Evolutionary conservation across 2,329 filamentous ascomycete species (phyloP).

Genomic region (Fusarium solani-melongenae): DNA sequence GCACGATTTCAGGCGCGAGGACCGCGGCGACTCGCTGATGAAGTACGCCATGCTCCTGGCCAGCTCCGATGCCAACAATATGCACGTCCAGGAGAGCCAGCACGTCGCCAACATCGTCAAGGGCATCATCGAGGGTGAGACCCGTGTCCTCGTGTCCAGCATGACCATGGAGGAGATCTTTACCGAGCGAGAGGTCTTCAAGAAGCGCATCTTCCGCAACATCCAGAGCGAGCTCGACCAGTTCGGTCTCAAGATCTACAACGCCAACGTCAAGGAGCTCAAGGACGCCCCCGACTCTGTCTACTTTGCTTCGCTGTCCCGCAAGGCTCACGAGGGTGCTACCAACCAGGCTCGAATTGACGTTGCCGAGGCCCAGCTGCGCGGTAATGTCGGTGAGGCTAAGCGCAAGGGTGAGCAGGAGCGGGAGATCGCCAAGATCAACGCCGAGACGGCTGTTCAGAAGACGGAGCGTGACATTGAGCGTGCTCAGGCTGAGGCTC

Average conservation of each 20-base stretch:
- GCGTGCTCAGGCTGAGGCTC: slow-evolving; percentile 81
- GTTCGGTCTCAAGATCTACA: slow-evolving; percentile 80
- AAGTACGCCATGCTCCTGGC: slow-evolving; percentile 87
- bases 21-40: slow-evolving; percentile 72
- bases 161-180: slow-evolving; percentile 97
- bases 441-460: slow-evolving; percentile 84
- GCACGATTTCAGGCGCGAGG: slow-evolving; percentile 53
- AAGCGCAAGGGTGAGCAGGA: slow-evolving; percentile 83
- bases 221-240: slow-evolving; percentile 84
- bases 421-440: slow-evolving; percentile 88
- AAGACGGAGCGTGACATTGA: slow-evolving; percentile 88
- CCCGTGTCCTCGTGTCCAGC: slow-evolving; percentile 81
- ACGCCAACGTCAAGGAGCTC: slow-evolving; percentile 85
- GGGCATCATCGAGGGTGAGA: slow-evolving; percentile 91
- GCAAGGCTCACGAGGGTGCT: slow-evolving; percentile 87
- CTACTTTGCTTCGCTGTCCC: slow-evolving; percentile 84
- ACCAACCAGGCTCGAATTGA: slow-evolving; percentile 81
- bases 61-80: slow-evolving; percentile 61
- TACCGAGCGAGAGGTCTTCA: slow-evolving; percentile 80
- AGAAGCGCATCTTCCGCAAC: slow-evolving; percentile 78
- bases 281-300: slow-evolving; percentile 84
- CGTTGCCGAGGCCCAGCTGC: slow-evolving; percentile 71
- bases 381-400: slow-evolving; percentile 80
- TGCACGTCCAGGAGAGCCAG: slow-evolving; percentile 53
- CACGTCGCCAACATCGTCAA: slow-evolving; percentile 89